These are phyloP conservation scores for Pestalotiopsis fici DNA, from an alignment of 2,329 filamentous ascomycete genomes.

Conservation along the genomic window DNA sequence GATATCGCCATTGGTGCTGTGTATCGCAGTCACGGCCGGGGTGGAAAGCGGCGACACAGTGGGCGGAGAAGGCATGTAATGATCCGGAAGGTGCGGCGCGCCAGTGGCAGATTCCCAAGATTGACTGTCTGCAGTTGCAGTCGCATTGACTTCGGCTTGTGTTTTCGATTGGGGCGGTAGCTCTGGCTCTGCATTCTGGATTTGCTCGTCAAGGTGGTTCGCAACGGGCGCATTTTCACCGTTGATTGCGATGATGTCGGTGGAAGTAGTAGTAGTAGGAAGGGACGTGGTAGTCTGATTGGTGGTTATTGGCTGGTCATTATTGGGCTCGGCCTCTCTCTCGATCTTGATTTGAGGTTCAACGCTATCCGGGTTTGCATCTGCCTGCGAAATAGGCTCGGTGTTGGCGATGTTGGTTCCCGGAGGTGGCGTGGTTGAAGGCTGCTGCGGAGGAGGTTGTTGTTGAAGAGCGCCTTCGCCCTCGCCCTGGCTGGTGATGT, in stretches of 20 bases:
- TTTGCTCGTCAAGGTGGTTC: neutral
- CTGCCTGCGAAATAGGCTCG: neutral
- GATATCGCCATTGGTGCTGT: conserved; percentile 28
- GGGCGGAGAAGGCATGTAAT: conserved; percentile 30
- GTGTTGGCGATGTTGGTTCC: neutral
- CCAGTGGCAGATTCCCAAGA: conserved; percentile 7
- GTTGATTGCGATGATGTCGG: conserved; percentile 4
- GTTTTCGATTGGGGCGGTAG: conserved; percentile 2
- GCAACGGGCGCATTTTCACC: neutral
- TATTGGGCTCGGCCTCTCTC: neutral
- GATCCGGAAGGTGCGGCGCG: conserved; percentile 9
- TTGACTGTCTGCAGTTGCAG: conserved; percentile 9
- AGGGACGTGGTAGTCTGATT: conserved; percentile 5
- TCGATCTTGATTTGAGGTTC: neutral
- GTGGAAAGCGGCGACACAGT: conserved; percentile 36
- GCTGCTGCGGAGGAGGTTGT: conserved; percentile 15
- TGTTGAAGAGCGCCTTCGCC: conserved; percentile 10
- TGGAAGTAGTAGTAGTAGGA: conserved; percentile 2
- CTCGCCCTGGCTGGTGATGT: conserved; percentile 8
- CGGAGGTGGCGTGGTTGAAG: neutral
- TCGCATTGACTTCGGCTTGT: conserved; percentile 20
- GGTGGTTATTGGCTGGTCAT: neutral
- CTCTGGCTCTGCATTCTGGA: neutral
- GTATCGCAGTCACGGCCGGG: conserved; percentile 26
- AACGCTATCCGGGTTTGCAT: neutral